Base-by-base conservation (phyloP, 352 stramenopile species). In the Phytophthora pinifolia region DNA sequence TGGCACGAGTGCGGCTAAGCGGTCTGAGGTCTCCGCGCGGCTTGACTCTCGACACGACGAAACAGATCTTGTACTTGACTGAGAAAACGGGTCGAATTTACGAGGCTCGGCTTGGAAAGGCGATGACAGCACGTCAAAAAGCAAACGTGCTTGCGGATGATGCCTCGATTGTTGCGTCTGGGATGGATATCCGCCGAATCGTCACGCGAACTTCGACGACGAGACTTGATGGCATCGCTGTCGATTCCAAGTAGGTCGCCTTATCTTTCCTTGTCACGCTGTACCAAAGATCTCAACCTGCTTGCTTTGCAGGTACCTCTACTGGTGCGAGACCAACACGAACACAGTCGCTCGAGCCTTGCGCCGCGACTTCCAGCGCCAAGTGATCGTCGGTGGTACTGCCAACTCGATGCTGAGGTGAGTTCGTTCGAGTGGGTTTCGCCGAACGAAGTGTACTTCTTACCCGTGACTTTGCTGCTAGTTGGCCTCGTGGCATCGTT, bases 11-110 rank as follows among this genome's bases (percentile, higher is more conserved):
- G 0, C n/a, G 87, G 10, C 17, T 91, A 25, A 61, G 32, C 14
- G 64, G 65, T 1, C 46, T 91, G n/a, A 62, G 62, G 4, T 74
- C 67, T 17, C 81, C 81, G 8, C 70, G 81, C 9, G 78, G 81
- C 3, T 56, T 92, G 17, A 65, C 71, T 1, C 20, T 89, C 3
- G 65, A 85, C 25, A 39, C 49, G 0, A 10, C 13, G 1, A 66
- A 62, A 17, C 34, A 72, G 14, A 74, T 52, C 4, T 46, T 91
- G 2, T 91, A 78, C 61, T 87, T 83, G n/a, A 83, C 81, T 0
- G 78, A 89, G 61, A 89, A 88, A 38, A 91, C 78, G 9, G 79
- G 76, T 3, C 67, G 79, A 1, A 74, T 88, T 46, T 85, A 75
- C 46, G 45, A 72, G 27, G 36, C 54, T 2, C 46, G 25, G 18